Percentiles rank a stretch among this genome's conserved stretches.
Conservation (phyloP, 2,329 filamentous ascomycete species). For the Didymella pomorum region DNA sequence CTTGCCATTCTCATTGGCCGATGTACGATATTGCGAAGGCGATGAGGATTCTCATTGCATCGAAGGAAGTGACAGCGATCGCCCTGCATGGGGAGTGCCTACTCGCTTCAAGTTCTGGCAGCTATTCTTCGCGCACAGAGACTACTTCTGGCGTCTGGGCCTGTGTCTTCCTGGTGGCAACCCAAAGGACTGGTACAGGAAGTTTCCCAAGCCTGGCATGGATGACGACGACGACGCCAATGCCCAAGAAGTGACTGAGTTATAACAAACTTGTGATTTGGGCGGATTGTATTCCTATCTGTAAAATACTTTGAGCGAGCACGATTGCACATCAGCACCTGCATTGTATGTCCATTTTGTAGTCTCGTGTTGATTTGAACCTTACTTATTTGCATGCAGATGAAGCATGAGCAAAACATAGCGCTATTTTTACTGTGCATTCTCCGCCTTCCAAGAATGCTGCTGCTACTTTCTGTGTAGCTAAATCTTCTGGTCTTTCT, state of each 20-base stretch:
- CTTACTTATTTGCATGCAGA: too few species aligned
- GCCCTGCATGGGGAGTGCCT: slow-evolving; percentile 51
- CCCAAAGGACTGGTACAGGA: slow-evolving; percentile 70
- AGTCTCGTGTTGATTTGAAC: too few species aligned
- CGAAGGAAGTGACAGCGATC: slow-evolving; percentile 59
- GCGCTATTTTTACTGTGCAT: too few species aligned
- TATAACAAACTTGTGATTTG: slow-evolving; percentile 13
- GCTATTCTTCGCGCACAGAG: slow-evolving; percentile 89
- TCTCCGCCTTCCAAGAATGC: too few species aligned
- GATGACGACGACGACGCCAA: slow-evolving; percentile 23
- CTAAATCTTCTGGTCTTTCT: too few species aligned
- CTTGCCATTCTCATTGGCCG: slow-evolving; percentile 71
- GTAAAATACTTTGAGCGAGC: not conserved
- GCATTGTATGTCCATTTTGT: too few species aligned
- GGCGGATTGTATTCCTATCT: not conserved
- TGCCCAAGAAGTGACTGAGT: slow-evolving; percentile 28
- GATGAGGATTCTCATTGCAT: slow-evolving; percentile 77
- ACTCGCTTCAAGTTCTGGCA: slow-evolving; percentile 82
- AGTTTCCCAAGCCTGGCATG: slow-evolving; percentile 43
- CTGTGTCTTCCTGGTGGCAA: slow-evolving; percentile 86
- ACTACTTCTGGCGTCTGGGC: slow-evolving; percentile 95
- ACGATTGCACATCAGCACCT: too few species aligned
- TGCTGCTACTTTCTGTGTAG: too few species aligned
- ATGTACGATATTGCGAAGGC: slow-evolving; percentile 76
- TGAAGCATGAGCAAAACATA: too few species aligned